Percentiles rank a stretch among this genome's conserved stretches.
These are phyloP conservation scores for Medakamo hakoo DNA, from an alignment of 139 green algal genomes.

Conservation along the genomic window DNA sequence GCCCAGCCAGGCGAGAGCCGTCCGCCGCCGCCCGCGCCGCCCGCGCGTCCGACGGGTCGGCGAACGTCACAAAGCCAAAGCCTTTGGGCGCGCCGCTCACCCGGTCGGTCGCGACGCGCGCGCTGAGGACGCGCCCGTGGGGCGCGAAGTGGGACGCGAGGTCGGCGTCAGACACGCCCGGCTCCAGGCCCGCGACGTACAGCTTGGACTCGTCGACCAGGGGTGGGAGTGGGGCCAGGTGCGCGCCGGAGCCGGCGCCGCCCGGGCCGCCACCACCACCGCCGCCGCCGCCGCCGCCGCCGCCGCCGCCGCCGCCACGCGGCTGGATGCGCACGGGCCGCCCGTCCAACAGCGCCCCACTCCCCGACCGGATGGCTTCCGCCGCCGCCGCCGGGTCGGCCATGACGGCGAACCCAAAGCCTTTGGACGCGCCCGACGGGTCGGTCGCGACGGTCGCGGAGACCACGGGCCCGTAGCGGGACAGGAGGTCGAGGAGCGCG, in stretches of 20 bases:
- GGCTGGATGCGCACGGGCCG: neutral
- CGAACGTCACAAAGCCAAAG: neutral
- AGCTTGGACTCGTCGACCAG: neutral
- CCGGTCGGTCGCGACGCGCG: neutral
- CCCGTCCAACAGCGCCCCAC: neutral
- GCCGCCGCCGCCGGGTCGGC: too few relatives aligned
- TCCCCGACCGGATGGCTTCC: neutral
- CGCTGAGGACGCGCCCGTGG: neutral
- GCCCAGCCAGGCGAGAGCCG: neutral
- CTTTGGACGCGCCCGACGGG: too few relatives aligned
- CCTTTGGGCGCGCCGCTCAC: neutral
- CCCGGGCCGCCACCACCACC: too few relatives aligned
- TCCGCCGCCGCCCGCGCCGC: too few relatives aligned
- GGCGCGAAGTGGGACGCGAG: neutral
- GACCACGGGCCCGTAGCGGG: neutral
- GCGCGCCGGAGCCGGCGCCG: too few relatives aligned
- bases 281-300: too few relatives aligned
- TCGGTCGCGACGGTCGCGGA: neutral
- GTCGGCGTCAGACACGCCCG: neutral
- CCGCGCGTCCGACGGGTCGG: neutral
- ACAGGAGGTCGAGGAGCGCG: neutral
- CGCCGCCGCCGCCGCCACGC: too few relatives aligned
- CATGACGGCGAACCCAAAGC: neutral
- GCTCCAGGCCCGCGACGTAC: neutral
- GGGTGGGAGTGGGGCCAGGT: neutral